Base-by-base conservation (phyloP, 495 filamentous ascomycete species). In the Penicillium verhagenii region DNA sequence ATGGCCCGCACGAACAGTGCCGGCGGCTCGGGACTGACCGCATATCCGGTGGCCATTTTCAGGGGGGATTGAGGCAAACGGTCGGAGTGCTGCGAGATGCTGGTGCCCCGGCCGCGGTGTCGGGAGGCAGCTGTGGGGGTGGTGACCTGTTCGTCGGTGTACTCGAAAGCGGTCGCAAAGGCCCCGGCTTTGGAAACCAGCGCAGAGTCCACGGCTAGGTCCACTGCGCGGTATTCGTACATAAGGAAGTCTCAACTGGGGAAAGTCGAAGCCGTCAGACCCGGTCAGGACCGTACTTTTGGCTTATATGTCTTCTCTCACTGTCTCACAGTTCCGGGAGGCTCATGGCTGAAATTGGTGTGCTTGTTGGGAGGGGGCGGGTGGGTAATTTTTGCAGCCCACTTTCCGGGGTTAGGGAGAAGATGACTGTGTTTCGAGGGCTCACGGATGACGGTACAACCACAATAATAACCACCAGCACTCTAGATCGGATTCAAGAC, bases 1-100 rank as follows among this genome's bases (percentile, higher is more conserved):
- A 97, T 82, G 16, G 94, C 94, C 59, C 92, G 89, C 65, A 98
- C 95, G 67, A 92, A 97, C 73, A 96, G 85, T 58, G 86, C 85
- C 58, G 91, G 83, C 19, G 89, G 86, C 59, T 89, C 82, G 10
- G 78, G 72, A 62, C 82, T 83, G 54, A 86, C 85, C 53, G 82
- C 78, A 63, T 88, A 82, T 54, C 86, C 67, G 66, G 61, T 59
- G 9, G 69, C 65, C 57, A 73, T 57, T 55, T 71, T 72, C 55
- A 66, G 62, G 20, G 72, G 66, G 6, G 75, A 65, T 37, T 58
- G 45, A 28, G 42, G 66, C 58, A 50, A 59, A 58, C 48, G 70
- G 69, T 51, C 51, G 68, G 63, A 55, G 60, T 61, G 53, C 57
- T 40, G 57, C 50, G 69, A 71, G 47, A 63, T 14, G 43, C 65